These are phyloP conservation scores for Calonectria crousiana DNA, from an alignment of 2,329 filamentous ascomycete genomes.

Conservation along the genomic window DNA sequence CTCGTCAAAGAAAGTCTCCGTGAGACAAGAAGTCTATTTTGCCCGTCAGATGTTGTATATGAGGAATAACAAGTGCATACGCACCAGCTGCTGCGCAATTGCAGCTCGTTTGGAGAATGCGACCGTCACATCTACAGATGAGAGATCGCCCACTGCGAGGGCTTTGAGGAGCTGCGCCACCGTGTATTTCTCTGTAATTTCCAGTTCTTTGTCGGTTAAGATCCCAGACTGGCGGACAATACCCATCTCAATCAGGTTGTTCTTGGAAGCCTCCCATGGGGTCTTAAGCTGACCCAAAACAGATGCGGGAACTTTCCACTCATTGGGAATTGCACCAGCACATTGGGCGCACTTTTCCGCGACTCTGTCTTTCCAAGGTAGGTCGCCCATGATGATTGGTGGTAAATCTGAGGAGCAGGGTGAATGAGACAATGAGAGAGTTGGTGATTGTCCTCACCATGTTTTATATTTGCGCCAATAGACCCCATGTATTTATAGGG, in stretches of 20 bases:
- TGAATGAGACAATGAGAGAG: background rate
- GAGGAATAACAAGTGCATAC: background rate
- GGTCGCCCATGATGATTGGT: background rate
- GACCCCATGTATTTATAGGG: background rate
- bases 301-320: conserved; percentile 23
- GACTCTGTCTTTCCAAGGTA: background rate
- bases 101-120: conserved; percentile 46
- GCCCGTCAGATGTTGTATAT: too few species aligned
- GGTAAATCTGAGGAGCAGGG: background rate
- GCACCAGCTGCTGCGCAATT: conserved; percentile 46
- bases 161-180: conserved; percentile 51
- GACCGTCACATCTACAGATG: conserved; percentile 52
- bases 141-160: conserved; percentile 48
- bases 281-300: conserved; percentile 9
- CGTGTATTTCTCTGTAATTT: conserved; percentile 58
- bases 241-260: conserved; percentile 29
- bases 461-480: background rate
- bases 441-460: background rate
- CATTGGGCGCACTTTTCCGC: conserved; percentile 19
- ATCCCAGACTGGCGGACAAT: conserved; percentile 48
- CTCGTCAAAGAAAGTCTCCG: conserved; percentile 60
- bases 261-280: conserved; percentile 22
- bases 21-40: conserved; percentile 50
- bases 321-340: conserved; percentile 17
- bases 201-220: conserved; percentile 54